Evolutionary conservation across 2,329 filamentous ascomycete species (phyloP).

Genomic region (Hortaea werneckii): DNA sequence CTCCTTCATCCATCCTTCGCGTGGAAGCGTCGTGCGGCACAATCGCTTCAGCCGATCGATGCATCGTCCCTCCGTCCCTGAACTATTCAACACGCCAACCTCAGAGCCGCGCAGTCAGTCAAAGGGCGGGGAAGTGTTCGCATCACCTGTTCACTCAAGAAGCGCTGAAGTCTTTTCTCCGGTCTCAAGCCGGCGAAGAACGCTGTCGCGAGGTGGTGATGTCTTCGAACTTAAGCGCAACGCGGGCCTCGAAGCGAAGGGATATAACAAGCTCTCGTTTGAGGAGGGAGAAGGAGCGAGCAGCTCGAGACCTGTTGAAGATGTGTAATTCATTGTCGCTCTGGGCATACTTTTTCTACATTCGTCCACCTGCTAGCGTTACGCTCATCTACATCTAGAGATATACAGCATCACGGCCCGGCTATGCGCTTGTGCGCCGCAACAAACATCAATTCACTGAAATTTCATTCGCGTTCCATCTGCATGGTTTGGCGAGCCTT

Average conservation of each 20-base stretch:
- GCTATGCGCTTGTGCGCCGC: too few relatives aligned
- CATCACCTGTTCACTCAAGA: too few relatives aligned
- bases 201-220: not conserved
- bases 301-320: not conserved
- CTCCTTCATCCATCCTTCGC: conserved; percentile 1
- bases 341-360: too few relatives aligned
- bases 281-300: not conserved
- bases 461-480: too few relatives aligned
- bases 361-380: too few relatives aligned
- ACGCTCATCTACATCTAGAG: too few relatives aligned
- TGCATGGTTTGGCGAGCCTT: too few relatives aligned
- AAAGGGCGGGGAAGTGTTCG: not conserved
- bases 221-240: not conserved
- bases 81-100: not conserved
- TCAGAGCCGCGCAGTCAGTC: not conserved
- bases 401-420: too few relatives aligned
- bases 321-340: not conserved
- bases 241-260: not conserved
- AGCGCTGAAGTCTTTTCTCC: not conserved
- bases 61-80: not conserved
- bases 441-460: too few relatives aligned
- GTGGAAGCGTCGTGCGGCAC: conserved; percentile 2
- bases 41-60: conserved; percentile 5
- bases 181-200: not conserved
- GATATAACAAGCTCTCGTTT: not conserved